These are phyloP conservation scores for Dioszegia hungarica DNA, from an alignment of 768 basidiomycete genomes.

Conservation along the genomic window DNA sequence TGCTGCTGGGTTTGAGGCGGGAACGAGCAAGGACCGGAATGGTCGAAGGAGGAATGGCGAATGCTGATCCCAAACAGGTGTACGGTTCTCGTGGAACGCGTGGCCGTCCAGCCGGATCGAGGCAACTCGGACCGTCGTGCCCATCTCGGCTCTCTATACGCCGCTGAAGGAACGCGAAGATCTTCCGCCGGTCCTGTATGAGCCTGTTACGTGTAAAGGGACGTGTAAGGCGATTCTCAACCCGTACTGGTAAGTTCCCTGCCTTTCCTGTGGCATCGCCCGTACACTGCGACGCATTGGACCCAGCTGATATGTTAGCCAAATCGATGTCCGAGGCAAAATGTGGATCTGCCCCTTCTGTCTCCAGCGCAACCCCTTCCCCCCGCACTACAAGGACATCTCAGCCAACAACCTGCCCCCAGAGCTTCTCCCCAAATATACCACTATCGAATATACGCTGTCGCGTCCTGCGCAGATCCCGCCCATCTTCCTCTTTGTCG, in stretches of 20 bases:
- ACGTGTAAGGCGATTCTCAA: conserved; percentile 96
- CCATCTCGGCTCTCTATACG: conserved; percentile 95
- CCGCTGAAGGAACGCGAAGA: conserved; percentile 91
- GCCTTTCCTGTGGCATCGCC: conserved; percentile 4
- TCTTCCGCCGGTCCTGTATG: conserved; percentile 91
- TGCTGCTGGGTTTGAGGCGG: no score
- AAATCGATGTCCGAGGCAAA: conserved; percentile 97
- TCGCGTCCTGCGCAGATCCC: conserved; percentile 83
- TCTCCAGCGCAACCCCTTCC: conserved; percentile 91
- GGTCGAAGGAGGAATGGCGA: neutral
- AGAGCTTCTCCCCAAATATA: conserved; percentile 94
- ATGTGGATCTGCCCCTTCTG: conserved; percentile 99
- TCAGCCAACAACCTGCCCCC: conserved; percentile 93
- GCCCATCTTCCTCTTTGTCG: conserved; percentile 93
- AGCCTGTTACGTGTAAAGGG: conserved; percentile 97
- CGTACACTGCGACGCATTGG: no score
- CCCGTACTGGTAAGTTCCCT: conserved; percentile 74
- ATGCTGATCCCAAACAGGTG: conserved; percentile 58
- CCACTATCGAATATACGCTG: conserved; percentile 99
- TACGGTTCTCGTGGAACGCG: conserved; percentile 96
- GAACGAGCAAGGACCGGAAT: neutral
- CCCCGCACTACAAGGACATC: conserved; percentile 98
- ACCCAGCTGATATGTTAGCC: no score
- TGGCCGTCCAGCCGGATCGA: conserved; percentile 98
- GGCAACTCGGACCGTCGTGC: conserved; percentile 94